Evolutionary conservation across 768 basidiomycete species (phyloP).

Genomic region (Crassisporium funariophilum): DNA sequence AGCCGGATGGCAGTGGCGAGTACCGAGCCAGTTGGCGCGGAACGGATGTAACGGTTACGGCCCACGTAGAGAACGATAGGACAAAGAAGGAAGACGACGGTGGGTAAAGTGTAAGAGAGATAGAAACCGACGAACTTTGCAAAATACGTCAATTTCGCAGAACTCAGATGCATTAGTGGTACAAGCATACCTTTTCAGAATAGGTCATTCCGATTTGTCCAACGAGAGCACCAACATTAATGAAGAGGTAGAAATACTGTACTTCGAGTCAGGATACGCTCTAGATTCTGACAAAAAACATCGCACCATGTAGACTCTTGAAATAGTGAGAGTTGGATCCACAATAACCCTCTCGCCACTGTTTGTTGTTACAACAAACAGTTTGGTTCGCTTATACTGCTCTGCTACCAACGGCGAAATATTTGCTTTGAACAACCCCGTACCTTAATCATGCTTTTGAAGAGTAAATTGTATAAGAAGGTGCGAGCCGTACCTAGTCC

Average conservation of each 20-base stretch:
- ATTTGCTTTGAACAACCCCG: slow-evolving; percentile 77
- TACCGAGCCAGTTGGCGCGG: slow-evolving; percentile 70
- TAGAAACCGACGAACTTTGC: slow-evolving; percentile 65
- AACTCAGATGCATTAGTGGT: slow-evolving; percentile 36
- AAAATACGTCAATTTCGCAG: not conserved
- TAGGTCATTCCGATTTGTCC: slow-evolving; percentile 75
- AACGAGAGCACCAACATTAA: slow-evolving; percentile 71
- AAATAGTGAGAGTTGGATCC: slow-evolving; percentile 68
- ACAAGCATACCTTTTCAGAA: slow-evolving; percentile 52
- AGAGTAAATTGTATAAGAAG: not conserved
- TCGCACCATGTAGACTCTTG: slow-evolving; percentile 72
- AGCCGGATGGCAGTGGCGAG: slow-evolving; percentile 50
- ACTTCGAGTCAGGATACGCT: not conserved
- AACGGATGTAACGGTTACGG: slow-evolving; percentile 51
- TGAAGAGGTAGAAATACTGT: slow-evolving; percentile 71
- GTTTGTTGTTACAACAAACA: slow-evolving; percentile 51
- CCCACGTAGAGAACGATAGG: slow-evolving; percentile 61
- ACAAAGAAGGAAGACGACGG: slow-evolving; percentile 58
- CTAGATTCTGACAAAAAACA: slow-evolving; percentile 13
- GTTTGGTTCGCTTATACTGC: slow-evolving; percentile 60
- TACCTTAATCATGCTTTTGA: slow-evolving; percentile 37
- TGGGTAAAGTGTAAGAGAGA: slow-evolving; percentile 69
- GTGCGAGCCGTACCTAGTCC: slow-evolving; percentile 37
- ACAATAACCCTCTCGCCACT: slow-evolving; percentile 73
- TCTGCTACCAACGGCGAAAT: slow-evolving; percentile 80